A percentile compares a stretch with the other conserved stretches of the same genome.
These are phyloP conservation scores for Pisolithus tinctorius DNA, from an alignment of 768 basidiomycete species.

Conservation along the genomic window DNA sequence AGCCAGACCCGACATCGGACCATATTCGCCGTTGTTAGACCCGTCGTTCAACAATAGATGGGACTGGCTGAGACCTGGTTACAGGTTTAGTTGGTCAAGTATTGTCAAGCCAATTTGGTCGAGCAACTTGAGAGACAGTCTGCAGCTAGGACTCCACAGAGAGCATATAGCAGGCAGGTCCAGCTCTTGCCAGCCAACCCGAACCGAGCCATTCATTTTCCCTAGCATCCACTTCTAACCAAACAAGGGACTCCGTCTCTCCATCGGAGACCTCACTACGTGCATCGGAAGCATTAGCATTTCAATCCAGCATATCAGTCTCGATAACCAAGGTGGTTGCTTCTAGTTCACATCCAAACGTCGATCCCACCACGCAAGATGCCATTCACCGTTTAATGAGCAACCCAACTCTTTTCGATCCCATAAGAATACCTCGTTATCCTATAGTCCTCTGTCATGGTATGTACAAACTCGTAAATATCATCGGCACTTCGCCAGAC, in stretches of 20 bases:
- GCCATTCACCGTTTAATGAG: constrained; percentile 64
- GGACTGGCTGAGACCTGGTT: constrained; percentile 12
- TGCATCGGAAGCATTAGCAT: background rate
- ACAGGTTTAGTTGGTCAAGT: background rate
- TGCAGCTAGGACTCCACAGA: background rate
- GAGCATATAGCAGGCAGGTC: constrained; percentile 1
- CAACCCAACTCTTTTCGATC: constrained; percentile 75
- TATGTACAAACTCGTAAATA: constrained; percentile 21
- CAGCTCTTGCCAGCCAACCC: constrained; percentile 16
- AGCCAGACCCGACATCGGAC: background rate
- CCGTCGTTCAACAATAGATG: constrained; percentile 1
- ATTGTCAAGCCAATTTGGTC: background rate
- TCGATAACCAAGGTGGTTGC: constrained; percentile 5
- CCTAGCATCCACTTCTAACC: background rate
- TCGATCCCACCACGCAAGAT: constrained; percentile 29
- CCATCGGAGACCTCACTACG: background rate
- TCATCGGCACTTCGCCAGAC: background rate
- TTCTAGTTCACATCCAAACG: constrained; percentile 12
- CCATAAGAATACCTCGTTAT: constrained; percentile 72
- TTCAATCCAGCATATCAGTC: constrained; percentile 7
- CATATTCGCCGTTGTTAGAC: background rate
- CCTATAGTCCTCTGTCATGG: constrained; percentile 97
- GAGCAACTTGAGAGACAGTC: background rate
- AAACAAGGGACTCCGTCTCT: background rate
- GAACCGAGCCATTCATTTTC: background rate